A percentile compares a stretch with the other conserved stretches of the same genome.
phyloP scores from a whole-genome alignment of 1,284 basidiomycete species.

The Phellinidium pouzarii region DNA sequence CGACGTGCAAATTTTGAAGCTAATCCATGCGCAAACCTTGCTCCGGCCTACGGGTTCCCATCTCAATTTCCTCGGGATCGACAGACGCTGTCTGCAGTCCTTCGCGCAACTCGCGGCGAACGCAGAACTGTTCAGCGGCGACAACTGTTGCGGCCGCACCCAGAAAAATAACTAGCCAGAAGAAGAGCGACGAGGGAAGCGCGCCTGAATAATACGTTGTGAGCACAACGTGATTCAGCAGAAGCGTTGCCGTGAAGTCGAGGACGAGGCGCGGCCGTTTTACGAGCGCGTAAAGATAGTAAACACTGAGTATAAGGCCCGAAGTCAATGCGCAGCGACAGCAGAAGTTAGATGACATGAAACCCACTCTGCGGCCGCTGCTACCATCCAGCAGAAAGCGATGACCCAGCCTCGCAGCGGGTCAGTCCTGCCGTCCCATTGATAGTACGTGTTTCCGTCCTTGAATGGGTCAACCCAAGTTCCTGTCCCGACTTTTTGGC shows the following conservation, averaged over 20 bases:
- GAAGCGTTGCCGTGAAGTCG: conserved; percentile 87
- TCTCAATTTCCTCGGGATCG: conserved; percentile 32
- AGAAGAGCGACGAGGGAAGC: conserved; percentile 86
- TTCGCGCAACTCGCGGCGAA: conserved; percentile 87
- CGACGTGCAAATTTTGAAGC: background rate
- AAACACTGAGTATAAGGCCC: conserved; percentile 51
- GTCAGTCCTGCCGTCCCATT: conserved; percentile 60
- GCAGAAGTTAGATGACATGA: background rate
- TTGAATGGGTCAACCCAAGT: conserved; percentile 35
- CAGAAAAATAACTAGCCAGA: conserved; percentile 74
- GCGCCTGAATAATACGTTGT: conserved; percentile 88
- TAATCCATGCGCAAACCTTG: conserved; percentile 16
- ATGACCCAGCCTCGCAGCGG: conserved; percentile 83
- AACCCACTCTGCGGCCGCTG: conserved; percentile 75
- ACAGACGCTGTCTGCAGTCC: conserved; percentile 57
- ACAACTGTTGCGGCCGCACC: conserved; percentile 74
- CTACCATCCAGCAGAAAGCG: conserved; percentile 74
- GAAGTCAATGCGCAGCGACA: conserved; percentile 16
- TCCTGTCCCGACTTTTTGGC: conserved; percentile 56
- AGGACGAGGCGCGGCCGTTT: conserved; percentile 90
- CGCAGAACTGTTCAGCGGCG: conserved; percentile 86
- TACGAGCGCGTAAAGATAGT: conserved; percentile 82
- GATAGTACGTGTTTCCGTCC: conserved; percentile 14
- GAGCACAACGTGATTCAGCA: conserved; percentile 85
- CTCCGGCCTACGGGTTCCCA: conserved; percentile 13